These are phyloP conservation scores for Inga oerstediana DNA, from an alignment of 306 rosid species.

Conservation along the genomic window DNA sequence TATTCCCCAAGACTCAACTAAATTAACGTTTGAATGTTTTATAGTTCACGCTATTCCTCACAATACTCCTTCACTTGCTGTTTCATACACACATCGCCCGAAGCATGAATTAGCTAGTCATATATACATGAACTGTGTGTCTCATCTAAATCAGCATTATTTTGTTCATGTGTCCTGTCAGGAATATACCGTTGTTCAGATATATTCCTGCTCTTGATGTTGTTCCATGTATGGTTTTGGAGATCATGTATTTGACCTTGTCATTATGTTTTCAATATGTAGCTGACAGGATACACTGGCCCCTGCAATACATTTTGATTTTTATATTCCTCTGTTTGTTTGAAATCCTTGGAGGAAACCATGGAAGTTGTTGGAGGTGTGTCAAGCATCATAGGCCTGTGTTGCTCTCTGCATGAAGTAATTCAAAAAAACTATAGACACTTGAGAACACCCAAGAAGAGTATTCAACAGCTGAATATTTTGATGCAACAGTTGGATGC, in stretches of 20 bases:
- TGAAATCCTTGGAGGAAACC: neutral
- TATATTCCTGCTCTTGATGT: too few relatives aligned
- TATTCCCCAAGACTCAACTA: too few relatives aligned
- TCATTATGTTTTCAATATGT: neutral
- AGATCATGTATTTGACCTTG: neutral
- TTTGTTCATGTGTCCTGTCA: too few relatives aligned
- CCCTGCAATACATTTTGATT: neutral
- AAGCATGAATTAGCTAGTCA: too few relatives aligned
- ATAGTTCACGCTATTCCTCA: too few relatives aligned
- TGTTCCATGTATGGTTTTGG: neutral
- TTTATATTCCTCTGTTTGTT: neutral
- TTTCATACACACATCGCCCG: too few relatives aligned
- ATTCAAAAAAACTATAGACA: neutral
- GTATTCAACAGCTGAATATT: neutral
- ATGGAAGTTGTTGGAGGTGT: neutral
- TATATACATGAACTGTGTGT: too few relatives aligned
- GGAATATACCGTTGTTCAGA: too few relatives aligned
- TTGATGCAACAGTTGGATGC: neutral
- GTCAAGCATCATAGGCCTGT: neutral
- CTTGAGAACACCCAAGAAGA: neutral
- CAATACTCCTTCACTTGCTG: too few relatives aligned
- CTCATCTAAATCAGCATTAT: too few relatives aligned
- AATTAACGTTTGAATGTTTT: too few relatives aligned
- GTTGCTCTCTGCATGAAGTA: neutral
- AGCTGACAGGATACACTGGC: neutral